Conservation (phyloP, 495 filamentous ascomycete species). For the Xylaria telfairii region DNA sequence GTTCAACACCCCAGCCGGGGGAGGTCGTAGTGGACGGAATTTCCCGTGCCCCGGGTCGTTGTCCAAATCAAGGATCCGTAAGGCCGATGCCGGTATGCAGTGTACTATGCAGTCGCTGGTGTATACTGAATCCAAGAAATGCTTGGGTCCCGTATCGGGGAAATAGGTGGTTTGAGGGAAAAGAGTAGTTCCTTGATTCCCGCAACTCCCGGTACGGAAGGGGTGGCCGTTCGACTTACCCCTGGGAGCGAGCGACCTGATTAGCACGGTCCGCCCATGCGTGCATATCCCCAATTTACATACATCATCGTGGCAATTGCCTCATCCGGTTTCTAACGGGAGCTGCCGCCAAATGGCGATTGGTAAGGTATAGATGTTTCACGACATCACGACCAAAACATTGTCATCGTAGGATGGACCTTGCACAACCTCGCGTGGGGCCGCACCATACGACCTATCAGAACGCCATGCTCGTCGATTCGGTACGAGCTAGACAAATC, state of each 20-base stretch:
- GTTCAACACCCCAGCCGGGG: background rate
- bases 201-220: background rate
- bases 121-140: background rate
- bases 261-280: conserved; percentile 10
- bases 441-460: background rate
- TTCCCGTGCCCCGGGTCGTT: background rate
- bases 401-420: conserved; percentile 8
- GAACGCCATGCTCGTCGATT: background rate
- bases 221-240: background rate
- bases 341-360: conserved; percentile 10
- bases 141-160: background rate
- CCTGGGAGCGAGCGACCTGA: background rate
- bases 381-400: conserved; percentile 10
- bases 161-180: background rate
- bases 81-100: conserved; percentile 15
- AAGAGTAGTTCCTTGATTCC: conserved; percentile 3
- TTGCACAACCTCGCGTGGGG: background rate
- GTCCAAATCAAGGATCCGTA: conserved; percentile 7
- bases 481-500: conserved; percentile 1
- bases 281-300: background rate
- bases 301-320: conserved; percentile 7
- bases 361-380: conserved; percentile 3
- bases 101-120: conserved; percentile 5
- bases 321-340: conserved; percentile 17
- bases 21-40: background rate